These are phyloP conservation scores for Lactarius akahatsu DNA, from an alignment of 768 basidiomycete species.

Conservation along the genomic window DNA sequence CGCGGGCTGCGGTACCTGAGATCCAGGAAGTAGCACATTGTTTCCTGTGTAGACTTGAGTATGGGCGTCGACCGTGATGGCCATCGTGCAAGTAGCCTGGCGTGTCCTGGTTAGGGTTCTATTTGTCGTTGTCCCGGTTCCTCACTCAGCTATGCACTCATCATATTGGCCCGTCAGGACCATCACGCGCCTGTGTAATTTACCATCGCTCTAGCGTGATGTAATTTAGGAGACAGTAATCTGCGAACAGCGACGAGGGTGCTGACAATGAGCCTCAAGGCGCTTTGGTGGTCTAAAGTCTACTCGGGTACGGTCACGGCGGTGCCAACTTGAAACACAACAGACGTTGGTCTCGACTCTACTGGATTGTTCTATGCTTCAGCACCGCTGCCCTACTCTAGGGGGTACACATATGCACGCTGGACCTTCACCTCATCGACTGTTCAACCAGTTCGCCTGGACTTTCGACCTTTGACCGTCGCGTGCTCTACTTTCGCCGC, in stretches of 20 bases:
- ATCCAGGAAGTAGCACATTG: constrained; percentile 34
- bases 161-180: neutral
- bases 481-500: constrained; percentile 23
- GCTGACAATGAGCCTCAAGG: neutral
- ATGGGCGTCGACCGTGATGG: neutral
- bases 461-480: neutral
- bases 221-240: neutral
- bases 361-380: neutral
- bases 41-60: constrained; percentile 19
- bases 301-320: neutral
- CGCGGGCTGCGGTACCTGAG: constrained; percentile 35
- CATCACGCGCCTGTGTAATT: neutral
- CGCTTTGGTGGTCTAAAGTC: neutral
- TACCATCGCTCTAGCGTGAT: neutral
- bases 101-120: neutral
- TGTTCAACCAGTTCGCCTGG: neutral
- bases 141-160: neutral
- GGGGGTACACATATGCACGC: neutral
- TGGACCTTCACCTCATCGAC: neutral
- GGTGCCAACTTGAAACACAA: neutral
- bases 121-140: neutral
- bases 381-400: neutral
- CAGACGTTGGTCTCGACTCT: neutral
- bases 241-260: neutral
- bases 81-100: neutral